A percentile compares a stretch with the other conserved stretches of the same genome.
phyloP scores from a whole-genome alignment of 176 grass and related monocot species.

The Areca catechu region DNA sequence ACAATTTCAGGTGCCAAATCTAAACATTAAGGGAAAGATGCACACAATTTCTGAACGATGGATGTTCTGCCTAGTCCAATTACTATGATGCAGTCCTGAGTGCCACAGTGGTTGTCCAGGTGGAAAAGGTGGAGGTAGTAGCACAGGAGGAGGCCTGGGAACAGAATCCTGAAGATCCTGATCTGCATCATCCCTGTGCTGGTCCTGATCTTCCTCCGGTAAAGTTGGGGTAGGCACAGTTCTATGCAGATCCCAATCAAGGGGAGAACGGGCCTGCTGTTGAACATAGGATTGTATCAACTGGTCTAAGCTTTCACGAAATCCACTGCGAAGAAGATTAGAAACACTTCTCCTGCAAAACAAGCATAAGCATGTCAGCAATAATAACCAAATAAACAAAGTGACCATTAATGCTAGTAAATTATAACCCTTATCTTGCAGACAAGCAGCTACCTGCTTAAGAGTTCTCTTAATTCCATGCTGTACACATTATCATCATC shows the following conservation, averaged over 20 bases:
- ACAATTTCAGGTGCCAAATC: no score
- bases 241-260: conserved; percentile 60
- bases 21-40: conserved; percentile 4
- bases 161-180: conserved; percentile 34
- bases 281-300: conserved; percentile 92
- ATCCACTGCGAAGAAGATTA: conserved; percentile 93
- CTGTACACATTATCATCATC: conserved; percentile 96
- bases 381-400: conserved; percentile 12
- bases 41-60: conserved; percentile 39
- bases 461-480: conserved; percentile 94
- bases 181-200: conserved; percentile 56
- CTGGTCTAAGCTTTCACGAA: conserved; percentile 89
- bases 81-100: conserved; percentile 52
- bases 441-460: conserved; percentile 53
- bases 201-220: conserved; percentile 42
- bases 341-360: conserved; percentile 85
- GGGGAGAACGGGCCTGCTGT: conserved; percentile 44
- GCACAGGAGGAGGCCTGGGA: conserved; percentile 44
- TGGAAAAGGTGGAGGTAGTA: conserved; percentile 72
- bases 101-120: conserved; percentile 70
- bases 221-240: conserved; percentile 28
- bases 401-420: no score
- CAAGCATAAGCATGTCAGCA: conserved; percentile 1
- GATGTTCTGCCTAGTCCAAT: conserved; percentile 48
- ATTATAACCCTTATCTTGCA: neutral